Conservation (phyloP, 345 rosid species). For the Chamaenerion angustifolium region DNA sequence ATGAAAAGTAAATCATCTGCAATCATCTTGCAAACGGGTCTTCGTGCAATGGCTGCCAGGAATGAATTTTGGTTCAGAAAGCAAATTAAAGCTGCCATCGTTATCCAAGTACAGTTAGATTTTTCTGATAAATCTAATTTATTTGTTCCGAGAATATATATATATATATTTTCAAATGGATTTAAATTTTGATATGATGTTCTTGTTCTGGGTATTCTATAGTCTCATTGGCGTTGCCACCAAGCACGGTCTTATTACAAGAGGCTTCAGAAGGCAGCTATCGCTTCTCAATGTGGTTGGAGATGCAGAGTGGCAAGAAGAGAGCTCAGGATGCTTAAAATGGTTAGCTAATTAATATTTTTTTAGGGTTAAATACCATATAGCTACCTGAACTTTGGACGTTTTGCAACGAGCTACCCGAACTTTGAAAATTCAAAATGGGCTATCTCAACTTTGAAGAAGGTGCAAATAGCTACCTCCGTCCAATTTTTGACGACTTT, state of each 20-base stretch:
- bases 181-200: background rate
- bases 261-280: conserved; percentile 74
- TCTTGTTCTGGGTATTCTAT: conserved; percentile 14
- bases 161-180: too few relatives aligned
- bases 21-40: conserved; percentile 63
- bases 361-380: too few relatives aligned
- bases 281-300: conserved; percentile 91
- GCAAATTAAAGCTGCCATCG: conserved; percentile 65
- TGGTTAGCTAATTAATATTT: conserved; percentile 30
- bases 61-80: conserved; percentile 68
- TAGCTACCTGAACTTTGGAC: too few relatives aligned
- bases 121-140: background rate
- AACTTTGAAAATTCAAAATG: too few relatives aligned
- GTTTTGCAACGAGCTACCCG: too few relatives aligned
- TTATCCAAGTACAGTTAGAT: conserved; percentile 43
- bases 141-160: background rate
- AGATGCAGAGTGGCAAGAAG: conserved; percentile 85
- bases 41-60: conserved; percentile 79
- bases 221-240: conserved; percentile 64
- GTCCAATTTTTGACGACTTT: too few relatives aligned
- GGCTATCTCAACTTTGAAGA: too few relatives aligned
- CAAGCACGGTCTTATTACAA: conserved; percentile 54
- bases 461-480: too few relatives aligned
- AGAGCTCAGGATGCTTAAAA: conserved; percentile 83
- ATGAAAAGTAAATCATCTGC: conserved; percentile 35